Base-by-base conservation (phyloP, 2,329 filamentous ascomycete genomes). In the Dactylellina parvicollis region DNA sequence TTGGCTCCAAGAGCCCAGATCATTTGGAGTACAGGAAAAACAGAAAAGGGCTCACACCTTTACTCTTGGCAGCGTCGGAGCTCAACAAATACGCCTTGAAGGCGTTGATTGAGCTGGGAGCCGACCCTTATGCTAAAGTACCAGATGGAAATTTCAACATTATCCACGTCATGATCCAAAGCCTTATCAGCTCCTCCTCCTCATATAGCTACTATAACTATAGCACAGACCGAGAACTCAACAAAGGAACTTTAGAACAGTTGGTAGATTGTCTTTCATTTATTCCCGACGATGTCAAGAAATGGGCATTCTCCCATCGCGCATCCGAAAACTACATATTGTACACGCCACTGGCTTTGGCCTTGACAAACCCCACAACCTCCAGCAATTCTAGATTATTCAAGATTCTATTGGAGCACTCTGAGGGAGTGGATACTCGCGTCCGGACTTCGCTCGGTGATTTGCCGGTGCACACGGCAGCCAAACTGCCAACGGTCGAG, bases 221-320 rank as follows among this genome's bases (percentile, higher is more conserved):
- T 82, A 10, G 74, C 79, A n/a, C 0, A 78, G 92, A 38, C 80
- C 90, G 3, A 80, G 84, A 0, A 80, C 90, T 0, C 81, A 92
- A 3, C 86, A 0, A 80, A 90, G 0, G 81, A 92, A 3, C 86
- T 89, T 60, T 77, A 82, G 9, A 82, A 83, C 1, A 82, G 90
- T 2, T 79, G 89, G 4, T 79, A 82, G 7, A 83, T 84, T 60
- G 82, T 91, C 77, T 85, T 83, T 16, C 86, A 90, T 66, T 85
- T 88, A 40, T 86, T 83, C 70, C 83, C 81, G 22, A 80, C 84
- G 5, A 77, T 81, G 0, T 82, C 86, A 4, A 82, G 84, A 30
- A 90, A 89, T 0, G 90, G 91, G 1, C 80, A 93, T 30, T 87
- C 89, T 28, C 79, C 80, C 28, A 90, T 85, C 85, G 80, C 74